These are phyloP conservation scores for Apiospora aurea DNA, from an alignment of 2,329 filamentous ascomycete species.

Conservation along the genomic window DNA sequence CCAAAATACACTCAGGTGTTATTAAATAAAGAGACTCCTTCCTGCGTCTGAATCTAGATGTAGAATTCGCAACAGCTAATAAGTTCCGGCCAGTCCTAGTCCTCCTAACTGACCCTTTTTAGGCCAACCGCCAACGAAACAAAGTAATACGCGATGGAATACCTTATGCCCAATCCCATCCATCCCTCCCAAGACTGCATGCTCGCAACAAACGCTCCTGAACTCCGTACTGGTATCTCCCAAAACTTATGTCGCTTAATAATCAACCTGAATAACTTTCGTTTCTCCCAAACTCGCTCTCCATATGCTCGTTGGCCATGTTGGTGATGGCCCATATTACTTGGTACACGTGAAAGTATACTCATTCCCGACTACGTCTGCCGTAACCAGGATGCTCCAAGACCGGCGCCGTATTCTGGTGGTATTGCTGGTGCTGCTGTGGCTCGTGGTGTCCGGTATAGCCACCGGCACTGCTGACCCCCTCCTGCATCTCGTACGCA, in stretches of 20 bases:
- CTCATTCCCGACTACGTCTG: conserved; percentile 38
- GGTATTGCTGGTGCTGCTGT: conserved; percentile 22
- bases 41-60: no score
- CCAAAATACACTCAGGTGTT: no score
- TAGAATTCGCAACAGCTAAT: no score
- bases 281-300: no score
- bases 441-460: conserved; percentile 23
- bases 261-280: no score
- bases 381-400: conserved; percentile 57
- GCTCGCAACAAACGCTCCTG: neutral
- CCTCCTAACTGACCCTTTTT: no score
- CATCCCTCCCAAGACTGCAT: neutral
- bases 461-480: conserved; percentile 45
- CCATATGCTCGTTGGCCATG: neutral
- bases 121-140: no score
- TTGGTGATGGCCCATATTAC: conserved; percentile 20
- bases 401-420: conserved; percentile 46
- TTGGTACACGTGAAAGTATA: no score
- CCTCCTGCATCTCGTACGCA: conserved; percentile 57
- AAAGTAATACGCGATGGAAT: no score
- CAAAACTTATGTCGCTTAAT: neutral
- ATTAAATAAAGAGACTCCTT: no score
- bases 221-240: conserved; percentile 13
- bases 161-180: neutral
- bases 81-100: no score